A percentile compares a stretch with the other conserved stretches of the same genome.
phyloP scores from a whole-genome alignment of 192 early-diverging fungal species.

The Phycomyces nitens region DNA sequence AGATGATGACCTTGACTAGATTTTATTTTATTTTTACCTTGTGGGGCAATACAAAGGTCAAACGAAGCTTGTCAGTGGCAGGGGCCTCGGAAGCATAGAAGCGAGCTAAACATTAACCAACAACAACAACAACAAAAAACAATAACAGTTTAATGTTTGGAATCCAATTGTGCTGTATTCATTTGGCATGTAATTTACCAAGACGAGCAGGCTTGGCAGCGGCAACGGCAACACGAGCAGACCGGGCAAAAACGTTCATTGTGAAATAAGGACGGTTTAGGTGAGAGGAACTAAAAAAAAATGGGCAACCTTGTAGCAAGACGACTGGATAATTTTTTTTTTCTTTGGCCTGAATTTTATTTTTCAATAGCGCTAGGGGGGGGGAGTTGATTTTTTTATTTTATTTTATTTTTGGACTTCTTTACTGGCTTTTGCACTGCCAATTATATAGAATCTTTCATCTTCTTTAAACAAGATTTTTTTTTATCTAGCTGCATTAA shows the following conservation, averaged over 20 bases:
- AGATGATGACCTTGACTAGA: too few species aligned
- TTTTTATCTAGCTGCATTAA: too few species aligned
- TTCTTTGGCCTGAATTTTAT: not conserved
- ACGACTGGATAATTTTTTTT: conserved; percentile 5
- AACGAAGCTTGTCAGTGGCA: conserved; percentile 67
- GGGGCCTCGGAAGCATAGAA: conserved; percentile 82
- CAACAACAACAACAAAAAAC: conserved; percentile 4
- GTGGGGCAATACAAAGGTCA: conserved; percentile 91
- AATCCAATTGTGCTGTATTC: not conserved
- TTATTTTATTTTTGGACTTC: too few species aligned
- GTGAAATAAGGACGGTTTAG: conserved; percentile 16
- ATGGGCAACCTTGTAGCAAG: not conserved
- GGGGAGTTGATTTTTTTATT: too few species aligned
- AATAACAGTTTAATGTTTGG: not conserved
- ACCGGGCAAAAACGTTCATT: conserved; percentile 54
- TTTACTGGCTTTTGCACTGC: too few species aligned
- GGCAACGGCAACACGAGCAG: conserved; percentile 40
- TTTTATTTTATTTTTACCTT: conserved; percentile 49
- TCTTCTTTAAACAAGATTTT: too few species aligned
- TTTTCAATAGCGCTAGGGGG: too few species aligned
- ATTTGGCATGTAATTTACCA: conserved; percentile 31
- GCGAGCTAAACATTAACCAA: conserved; percentile 47
- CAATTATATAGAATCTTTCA: too few species aligned
- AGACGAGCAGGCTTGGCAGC: conserved; percentile 44
- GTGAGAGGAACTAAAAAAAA: not conserved